Conservation (phyloP, 257 asterid genomes). For the Plantago elongata region DNA sequence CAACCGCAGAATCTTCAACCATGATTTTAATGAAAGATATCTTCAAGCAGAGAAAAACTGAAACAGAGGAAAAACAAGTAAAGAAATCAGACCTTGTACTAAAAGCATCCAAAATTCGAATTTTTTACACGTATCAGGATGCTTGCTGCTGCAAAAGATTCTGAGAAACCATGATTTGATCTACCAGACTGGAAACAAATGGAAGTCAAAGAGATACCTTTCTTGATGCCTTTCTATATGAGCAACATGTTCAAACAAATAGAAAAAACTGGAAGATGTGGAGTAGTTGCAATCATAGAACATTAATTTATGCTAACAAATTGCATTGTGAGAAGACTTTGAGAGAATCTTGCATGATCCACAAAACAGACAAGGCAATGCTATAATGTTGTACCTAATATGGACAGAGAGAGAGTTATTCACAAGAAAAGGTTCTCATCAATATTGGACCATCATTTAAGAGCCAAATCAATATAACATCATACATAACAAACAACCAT, state of each 20-base stretch:
- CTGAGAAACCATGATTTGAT: conserved; percentile 13
- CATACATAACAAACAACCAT: neutral
- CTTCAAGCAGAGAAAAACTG: conserved; percentile 34
- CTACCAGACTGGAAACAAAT: conserved; percentile 16
- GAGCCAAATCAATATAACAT: neutral
- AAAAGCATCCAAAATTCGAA: conserved; percentile 8
- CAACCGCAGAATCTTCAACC: conserved; percentile 42
- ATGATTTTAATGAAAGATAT: conserved; percentile 36
- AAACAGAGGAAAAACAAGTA: conserved; percentile 18
- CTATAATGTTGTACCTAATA: conserved; percentile 5
- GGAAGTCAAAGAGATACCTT: conserved; percentile 17
- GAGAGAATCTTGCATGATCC: conserved; percentile 12
- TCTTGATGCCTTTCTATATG: conserved; percentile 34
- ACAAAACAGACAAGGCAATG: conserved; percentile 1
- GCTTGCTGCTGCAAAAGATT: neutral
- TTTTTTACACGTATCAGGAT: neutral
- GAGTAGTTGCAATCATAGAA: conserved; percentile 1
- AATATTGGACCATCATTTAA: conserved; percentile 9
- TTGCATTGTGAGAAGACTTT: neutral
- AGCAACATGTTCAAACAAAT: conserved; percentile 10
- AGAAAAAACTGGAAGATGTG: too few species aligned
- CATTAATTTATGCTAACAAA: conserved; percentile 3
- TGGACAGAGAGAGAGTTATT: neutral
- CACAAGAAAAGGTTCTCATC: neutral
- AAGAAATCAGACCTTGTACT: conserved; percentile 4